phyloP scores from a whole-genome alignment of 2,329 filamentous ascomycete genomes.

The Fusarium sp. region DNA sequence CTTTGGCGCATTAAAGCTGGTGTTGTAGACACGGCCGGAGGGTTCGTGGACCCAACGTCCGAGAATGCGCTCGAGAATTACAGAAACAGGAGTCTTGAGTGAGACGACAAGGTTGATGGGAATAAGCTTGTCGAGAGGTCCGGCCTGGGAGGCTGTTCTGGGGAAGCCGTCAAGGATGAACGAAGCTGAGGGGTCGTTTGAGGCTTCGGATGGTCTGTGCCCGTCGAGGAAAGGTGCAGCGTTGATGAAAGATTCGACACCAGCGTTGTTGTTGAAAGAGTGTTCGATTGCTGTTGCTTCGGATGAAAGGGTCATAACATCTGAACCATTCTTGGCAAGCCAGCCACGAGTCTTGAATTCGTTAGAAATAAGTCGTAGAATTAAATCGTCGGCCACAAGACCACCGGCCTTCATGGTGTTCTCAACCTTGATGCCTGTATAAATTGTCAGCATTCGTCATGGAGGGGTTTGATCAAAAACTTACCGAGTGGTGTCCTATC shows the following conservation, averaged over 20 bases:
- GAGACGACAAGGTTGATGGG: constrained; percentile 96
- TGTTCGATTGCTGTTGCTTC: constrained; percentile 52
- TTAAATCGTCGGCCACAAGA: constrained; percentile 91
- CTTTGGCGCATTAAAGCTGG: constrained; percentile 87
- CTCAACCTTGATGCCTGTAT: constrained; percentile 87
- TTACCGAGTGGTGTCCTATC: constrained; percentile 85
- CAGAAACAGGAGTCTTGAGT: constrained; percentile 83
- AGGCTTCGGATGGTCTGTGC: constrained; percentile 57
- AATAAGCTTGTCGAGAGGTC: constrained; percentile 79
- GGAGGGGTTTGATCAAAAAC: constrained; percentile 35
- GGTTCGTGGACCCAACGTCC: constrained; percentile 94
- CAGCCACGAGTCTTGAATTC: constrained; percentile 88
- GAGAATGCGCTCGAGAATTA: constrained; percentile 89
- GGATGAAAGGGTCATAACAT: constrained; percentile 65
- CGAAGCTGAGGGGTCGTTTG: constrained; percentile 80
- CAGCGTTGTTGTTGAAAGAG: constrained; percentile 48
- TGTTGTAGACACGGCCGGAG: constrained; percentile 95
- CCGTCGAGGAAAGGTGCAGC: constrained; percentile 53
- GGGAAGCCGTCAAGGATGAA: constrained; percentile 98
- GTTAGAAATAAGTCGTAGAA: constrained; percentile 90
- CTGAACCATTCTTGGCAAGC: constrained; percentile 67
- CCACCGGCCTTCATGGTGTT: constrained; percentile 86
- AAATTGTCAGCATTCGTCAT: constrained; percentile 10
- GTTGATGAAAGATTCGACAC: constrained; percentile 56
- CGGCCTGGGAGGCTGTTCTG: constrained; percentile 83